These are phyloP conservation scores for Trypanosoma conorhini DNA, from an alignment of 208 protist species.

Conservation along the genomic window DNA sequence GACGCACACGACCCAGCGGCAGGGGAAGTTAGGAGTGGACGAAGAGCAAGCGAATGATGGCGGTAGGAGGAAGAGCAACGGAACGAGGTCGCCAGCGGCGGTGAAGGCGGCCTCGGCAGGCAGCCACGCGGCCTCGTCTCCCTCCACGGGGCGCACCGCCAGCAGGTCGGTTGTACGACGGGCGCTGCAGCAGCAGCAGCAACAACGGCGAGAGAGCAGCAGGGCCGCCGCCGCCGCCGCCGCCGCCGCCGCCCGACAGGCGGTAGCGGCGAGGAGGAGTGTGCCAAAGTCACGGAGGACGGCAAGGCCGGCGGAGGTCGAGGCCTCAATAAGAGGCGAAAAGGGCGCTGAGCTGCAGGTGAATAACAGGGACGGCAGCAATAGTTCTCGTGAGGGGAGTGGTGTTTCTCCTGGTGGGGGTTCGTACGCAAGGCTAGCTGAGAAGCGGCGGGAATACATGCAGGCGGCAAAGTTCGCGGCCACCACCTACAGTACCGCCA, in stretches of 20 bases:
- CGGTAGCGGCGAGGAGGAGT: not conserved
- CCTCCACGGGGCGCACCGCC: not conserved
- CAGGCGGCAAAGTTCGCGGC: not conserved
- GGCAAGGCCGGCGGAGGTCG: too few species aligned
- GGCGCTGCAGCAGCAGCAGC: not conserved
- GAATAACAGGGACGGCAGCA: not conserved
- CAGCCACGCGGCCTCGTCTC: not conserved
- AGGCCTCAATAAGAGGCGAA: too few species aligned
- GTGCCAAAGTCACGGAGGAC: too few species aligned
- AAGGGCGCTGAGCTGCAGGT: too few species aligned
- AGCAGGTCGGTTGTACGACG: not conserved
- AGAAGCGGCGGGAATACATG: constrained; percentile 17
- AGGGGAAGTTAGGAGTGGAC: too few species aligned
- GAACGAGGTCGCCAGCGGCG: not conserved
- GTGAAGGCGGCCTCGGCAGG: not conserved
- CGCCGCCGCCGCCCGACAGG: not conserved
- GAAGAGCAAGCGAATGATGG: not conserved
- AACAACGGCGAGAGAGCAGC: not conserved
- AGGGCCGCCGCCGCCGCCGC: not conserved
- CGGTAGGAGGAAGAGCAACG: not conserved
- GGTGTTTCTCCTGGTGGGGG: not conserved
- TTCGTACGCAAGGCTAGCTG: constrained; percentile 23
- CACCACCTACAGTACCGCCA: not conserved
- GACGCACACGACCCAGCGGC: too few species aligned
- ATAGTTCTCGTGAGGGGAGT: not conserved